Evolutionary conservation across 176 grass and related monocot species (phyloP).

Genomic region (Rhipidocladum racemiflorum): DNA sequence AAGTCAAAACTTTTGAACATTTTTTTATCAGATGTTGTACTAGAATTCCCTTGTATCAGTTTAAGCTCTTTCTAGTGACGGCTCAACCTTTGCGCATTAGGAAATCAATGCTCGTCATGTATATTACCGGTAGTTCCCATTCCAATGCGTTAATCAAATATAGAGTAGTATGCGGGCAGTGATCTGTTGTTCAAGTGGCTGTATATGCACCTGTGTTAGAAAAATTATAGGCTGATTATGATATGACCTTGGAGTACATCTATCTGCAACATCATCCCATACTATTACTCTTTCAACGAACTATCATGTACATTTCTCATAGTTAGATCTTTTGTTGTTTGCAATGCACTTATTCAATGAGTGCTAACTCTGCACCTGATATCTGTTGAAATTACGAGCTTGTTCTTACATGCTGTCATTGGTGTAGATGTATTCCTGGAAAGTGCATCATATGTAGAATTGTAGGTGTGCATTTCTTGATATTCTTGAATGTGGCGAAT

Average conservation of each 20-base stretch:
- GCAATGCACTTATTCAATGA: background rate
- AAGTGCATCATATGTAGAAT: background rate
- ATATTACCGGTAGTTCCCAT: constrained; percentile 3
- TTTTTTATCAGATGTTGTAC: constrained; percentile 6
- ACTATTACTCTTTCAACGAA: background rate
- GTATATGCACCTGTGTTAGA: background rate
- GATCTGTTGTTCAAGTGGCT: background rate
- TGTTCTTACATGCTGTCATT: background rate
- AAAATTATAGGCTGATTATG: background rate
- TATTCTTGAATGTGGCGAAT: background rate
- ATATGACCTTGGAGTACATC: background rate
- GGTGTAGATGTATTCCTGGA: background rate
- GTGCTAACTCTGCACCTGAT: background rate
- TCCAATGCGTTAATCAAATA: background rate
- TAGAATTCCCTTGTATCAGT: background rate
- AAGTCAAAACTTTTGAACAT: background rate
- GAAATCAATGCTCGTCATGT: background rate
- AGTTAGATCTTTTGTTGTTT: background rate
- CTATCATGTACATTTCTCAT: background rate
- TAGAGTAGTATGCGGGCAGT: background rate
- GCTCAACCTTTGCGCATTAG: background rate
- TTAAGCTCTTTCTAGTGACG: background rate
- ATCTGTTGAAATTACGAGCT: background rate
- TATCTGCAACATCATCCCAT: background rate
- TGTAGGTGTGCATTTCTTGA: background rate